Conservation (phyloP, 108 stramenopile species). For the Cyclotella atomus region DNA sequence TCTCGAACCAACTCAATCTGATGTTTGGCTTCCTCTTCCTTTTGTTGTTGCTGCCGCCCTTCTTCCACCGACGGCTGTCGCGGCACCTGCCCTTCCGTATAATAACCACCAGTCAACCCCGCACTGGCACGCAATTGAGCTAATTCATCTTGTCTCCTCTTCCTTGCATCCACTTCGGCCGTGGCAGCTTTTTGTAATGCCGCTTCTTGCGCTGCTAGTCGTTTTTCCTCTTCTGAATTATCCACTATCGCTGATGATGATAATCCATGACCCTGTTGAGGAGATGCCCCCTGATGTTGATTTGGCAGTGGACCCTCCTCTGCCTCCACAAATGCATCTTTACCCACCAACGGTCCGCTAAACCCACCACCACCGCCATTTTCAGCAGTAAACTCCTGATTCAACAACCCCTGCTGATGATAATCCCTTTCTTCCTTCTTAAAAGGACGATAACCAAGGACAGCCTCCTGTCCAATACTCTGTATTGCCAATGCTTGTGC, state of each 20-base stretch:
- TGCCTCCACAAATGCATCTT: background rate
- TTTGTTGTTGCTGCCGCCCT: background rate
- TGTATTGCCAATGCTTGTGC: constrained; percentile 25
- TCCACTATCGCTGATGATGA: too few relatives aligned
- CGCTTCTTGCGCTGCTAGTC: constrained; percentile 3
- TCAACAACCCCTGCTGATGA: constrained; percentile 10
- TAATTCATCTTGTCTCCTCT: constrained; percentile 6
- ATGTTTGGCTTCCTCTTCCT: constrained; percentile 1
- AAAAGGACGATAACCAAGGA: background rate
- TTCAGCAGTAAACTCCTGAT: constrained; percentile 12
- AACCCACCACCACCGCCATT: background rate
- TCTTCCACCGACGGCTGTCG: background rate
- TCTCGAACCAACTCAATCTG: constrained; percentile 8
- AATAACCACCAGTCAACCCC: constrained; percentile 5
- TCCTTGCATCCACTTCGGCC: constrained; percentile 3
- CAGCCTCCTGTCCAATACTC: constrained; percentile 30
- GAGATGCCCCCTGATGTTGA: too few relatives aligned
- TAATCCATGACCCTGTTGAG: too few relatives aligned
- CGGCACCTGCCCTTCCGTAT: background rate
- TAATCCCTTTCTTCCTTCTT: background rate
- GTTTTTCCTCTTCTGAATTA: background rate
- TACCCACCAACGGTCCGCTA: background rate
- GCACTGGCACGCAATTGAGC: constrained; percentile 1
- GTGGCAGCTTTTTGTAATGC: constrained; percentile 7
- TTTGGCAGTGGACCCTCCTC: background rate